Evolutionary conservation across 371 early-diverging fungal species (phyloP).

Genomic region (Saksenaea oblongispora): DNA sequence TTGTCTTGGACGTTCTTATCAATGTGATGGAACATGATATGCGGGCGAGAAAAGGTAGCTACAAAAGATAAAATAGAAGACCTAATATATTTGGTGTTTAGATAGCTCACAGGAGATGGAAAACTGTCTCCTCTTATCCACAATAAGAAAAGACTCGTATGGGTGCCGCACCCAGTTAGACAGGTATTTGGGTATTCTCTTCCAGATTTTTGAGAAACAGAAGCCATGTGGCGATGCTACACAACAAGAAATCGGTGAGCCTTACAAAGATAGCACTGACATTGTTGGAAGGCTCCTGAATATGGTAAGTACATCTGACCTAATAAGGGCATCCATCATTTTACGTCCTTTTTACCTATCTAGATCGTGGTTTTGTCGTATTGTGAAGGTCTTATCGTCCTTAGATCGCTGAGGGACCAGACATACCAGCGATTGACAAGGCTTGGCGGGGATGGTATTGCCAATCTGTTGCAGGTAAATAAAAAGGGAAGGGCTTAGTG

Average conservation of each 20-base stretch:
- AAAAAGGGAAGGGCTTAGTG: not conserved
- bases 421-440: constrained; percentile 15
- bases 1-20: constrained; percentile 12
- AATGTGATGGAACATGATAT: constrained; percentile 17
- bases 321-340: not conserved
- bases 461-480: constrained; percentile 14
- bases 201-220: constrained; percentile 14
- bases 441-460: constrained; percentile 10
- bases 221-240: not conserved
- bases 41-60: constrained; percentile 10
- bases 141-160: constrained; percentile 11
- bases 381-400: constrained; percentile 11
- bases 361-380: constrained; percentile 18
- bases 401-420: constrained; percentile 10
- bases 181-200: constrained; percentile 21
- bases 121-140: constrained; percentile 11
- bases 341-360: not conserved
- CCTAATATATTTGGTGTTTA: not conserved
- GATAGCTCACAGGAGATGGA: not conserved
- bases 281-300: constrained; percentile 18
- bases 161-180: constrained; percentile 18
- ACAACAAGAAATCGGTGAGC: not conserved
- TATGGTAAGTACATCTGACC: constrained; percentile 10
- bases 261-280: constrained; percentile 1
- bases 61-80: not conserved